Conservation (phyloP, 2,329 filamentous ascomycete species). For the Alternaria infectoria region DNA sequence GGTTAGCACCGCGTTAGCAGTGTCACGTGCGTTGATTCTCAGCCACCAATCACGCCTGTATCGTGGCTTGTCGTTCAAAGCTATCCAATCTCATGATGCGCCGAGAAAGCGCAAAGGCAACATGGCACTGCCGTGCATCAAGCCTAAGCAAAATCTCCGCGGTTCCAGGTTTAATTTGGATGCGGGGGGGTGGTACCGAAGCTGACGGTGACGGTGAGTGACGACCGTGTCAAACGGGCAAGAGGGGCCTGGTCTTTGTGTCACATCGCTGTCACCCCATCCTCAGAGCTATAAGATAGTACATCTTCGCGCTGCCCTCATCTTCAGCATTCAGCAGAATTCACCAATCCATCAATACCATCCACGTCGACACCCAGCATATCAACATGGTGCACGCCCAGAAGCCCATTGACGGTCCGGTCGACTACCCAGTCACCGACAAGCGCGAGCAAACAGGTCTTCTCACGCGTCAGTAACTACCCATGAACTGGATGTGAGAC, state of each 20-base stretch:
- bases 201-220: conserved; percentile 1
- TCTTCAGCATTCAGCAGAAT: neutral
- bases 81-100: neutral
- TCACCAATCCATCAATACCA: neutral
- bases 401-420: conserved; percentile 17
- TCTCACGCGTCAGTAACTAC: conserved; percentile 27
- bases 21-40: conserved; percentile 1
- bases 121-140: neutral
- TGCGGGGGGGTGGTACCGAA: neutral
- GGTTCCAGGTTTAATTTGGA: neutral
- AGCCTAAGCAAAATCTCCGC: neutral
- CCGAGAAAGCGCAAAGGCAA: neutral
- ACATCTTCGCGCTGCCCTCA: neutral
- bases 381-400: conserved; percentile 13
- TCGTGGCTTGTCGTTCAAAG: neutral
- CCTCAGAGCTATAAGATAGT: neutral
- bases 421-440: conserved; percentile 19
- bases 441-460: conserved; percentile 35
- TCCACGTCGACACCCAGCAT: neutral
- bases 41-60: neutral
- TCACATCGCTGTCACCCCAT: neutral
- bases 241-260: neutral
- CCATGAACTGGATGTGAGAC: neutral
- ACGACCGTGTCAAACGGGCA: neutral
- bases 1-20: neutral